phyloP scores from a whole-genome alignment of 768 basidiomycete species.

The Epithele typhae region DNA sequence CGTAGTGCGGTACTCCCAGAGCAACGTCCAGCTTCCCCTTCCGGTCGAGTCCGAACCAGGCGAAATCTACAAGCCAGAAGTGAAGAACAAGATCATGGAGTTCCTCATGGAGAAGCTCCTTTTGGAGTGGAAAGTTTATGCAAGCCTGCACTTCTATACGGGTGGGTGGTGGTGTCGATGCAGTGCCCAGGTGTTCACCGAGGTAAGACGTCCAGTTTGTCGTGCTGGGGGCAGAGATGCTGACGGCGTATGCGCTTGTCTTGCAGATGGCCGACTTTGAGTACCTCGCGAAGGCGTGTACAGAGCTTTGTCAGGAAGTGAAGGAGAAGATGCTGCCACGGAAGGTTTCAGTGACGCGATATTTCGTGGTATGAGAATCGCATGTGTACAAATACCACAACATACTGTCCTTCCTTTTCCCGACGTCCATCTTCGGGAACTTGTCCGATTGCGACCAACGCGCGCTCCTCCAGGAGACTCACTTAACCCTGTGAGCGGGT shows the following conservation, averaged over 20 bases:
- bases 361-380: too few species aligned
- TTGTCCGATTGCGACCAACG: too few species aligned
- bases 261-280: constrained; percentile 25
- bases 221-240: too few species aligned
- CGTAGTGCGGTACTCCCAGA: constrained; percentile 17
- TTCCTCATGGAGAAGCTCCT: constrained; percentile 23
- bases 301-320: constrained; percentile 20
- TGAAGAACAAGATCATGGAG: constrained; percentile 2
- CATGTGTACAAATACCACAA: too few species aligned
- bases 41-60: constrained; percentile 13
- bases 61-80: constrained; percentile 13
- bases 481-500: too few species aligned
- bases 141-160: constrained; percentile 24
- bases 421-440: too few species aligned
- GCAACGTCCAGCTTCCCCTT: constrained; percentile 39
- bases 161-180: constrained; percentile 32
- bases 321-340: constrained; percentile 15
- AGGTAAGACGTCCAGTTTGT: constrained; percentile 20
- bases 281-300: constrained; percentile 23
- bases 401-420: too few species aligned
- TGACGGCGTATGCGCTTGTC: neutral
- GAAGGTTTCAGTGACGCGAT: too few species aligned
- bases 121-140: constrained; percentile 26
- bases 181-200: constrained; percentile 34
- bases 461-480: too few species aligned